Evolutionary conservation across 2,329 filamentous ascomycete species (phyloP).

Genomic region (Fusarium sp.): DNA sequence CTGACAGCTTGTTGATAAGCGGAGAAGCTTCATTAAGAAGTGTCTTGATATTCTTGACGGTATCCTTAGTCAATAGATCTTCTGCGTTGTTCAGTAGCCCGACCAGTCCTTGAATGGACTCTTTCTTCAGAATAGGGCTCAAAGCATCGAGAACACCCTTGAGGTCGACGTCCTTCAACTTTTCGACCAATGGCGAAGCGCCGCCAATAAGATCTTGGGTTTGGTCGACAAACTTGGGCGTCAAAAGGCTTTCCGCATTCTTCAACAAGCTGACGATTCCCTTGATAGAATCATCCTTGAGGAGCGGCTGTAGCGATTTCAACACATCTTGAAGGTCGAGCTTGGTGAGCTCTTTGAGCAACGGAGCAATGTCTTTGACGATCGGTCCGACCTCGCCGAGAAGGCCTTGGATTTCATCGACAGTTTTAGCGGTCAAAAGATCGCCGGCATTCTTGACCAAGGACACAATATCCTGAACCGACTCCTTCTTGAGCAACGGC

Average conservation of each 20-base stretch:
- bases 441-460: constrained; percentile 42
- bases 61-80: constrained; percentile 9
- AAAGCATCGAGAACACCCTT: constrained; percentile 19
- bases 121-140: constrained; percentile 17
- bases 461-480: constrained; percentile 42
- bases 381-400: constrained; percentile 50
- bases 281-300: constrained; percentile 42
- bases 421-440: constrained; percentile 38
- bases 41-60: constrained; percentile 22
- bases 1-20: constrained; percentile 6
- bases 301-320: constrained; percentile 51
- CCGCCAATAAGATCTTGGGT: constrained; percentile 33
- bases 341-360: constrained; percentile 45
- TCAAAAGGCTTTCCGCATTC: constrained; percentile 49
- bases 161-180: constrained; percentile 20
- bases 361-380: constrained; percentile 38
- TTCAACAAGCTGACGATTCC: constrained; percentile 44
- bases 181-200: constrained; percentile 19
- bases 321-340: constrained; percentile 51
- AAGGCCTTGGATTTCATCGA: constrained; percentile 48
- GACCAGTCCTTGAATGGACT: constrained; percentile 14
- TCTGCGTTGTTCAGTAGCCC: constrained; percentile 12
- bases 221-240: constrained; percentile 39
- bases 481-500: constrained; percentile 45
- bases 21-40: constrained; percentile 8